Evolutionary conservation across 805 yeast genomes (phyloP).

Genomic region (Hanseniaspora hatyaiensis): DNA sequence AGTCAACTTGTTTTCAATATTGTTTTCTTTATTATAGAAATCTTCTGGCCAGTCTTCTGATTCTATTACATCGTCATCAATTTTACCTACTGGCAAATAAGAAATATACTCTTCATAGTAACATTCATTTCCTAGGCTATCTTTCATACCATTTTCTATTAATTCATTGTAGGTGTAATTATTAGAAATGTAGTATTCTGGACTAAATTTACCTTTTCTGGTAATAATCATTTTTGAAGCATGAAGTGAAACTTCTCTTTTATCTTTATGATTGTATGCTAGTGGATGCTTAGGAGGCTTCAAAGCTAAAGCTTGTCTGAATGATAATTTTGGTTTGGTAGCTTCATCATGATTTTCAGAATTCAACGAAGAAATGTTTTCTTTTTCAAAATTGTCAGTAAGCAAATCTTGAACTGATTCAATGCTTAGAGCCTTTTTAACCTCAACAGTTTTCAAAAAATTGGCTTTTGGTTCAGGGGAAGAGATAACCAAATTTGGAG

Average conservation of each 20-base stretch:
- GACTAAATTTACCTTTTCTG: slow-evolving; percentile 1
- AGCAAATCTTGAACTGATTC: not conserved
- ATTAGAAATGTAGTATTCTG: not conserved
- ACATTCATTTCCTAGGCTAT: slow-evolving; percentile 1
- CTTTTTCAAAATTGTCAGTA: not conserved
- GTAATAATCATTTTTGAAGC: not conserved
- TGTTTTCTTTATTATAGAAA: not conserved
- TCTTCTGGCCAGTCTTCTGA: slow-evolving; percentile 1
- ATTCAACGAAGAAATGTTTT: not conserved
- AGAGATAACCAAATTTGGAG: too few species aligned
- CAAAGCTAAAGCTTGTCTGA: slow-evolving; percentile 12
- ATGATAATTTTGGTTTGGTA: slow-evolving; percentile 3
- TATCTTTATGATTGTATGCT: slow-evolving; percentile 1
- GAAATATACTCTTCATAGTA: not conserved
- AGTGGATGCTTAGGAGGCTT: slow-evolving; percentile 9
- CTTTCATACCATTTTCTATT: slow-evolving; percentile 1
- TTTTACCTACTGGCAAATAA: slow-evolving; percentile 7
- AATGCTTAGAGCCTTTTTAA: not conserved
- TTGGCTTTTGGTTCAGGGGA: not conserved
- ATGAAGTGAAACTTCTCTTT: not conserved
- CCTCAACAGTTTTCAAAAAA: not conserved
- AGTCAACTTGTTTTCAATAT: not conserved
- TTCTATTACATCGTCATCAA: slow-evolving; percentile 12
- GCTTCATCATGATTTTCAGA: not conserved
- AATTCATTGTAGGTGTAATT: slow-evolving; percentile 7